Conservation (phyloP, 2,329 filamentous ascomycete genomes). For the Aspergillaceae sp. region DNA sequence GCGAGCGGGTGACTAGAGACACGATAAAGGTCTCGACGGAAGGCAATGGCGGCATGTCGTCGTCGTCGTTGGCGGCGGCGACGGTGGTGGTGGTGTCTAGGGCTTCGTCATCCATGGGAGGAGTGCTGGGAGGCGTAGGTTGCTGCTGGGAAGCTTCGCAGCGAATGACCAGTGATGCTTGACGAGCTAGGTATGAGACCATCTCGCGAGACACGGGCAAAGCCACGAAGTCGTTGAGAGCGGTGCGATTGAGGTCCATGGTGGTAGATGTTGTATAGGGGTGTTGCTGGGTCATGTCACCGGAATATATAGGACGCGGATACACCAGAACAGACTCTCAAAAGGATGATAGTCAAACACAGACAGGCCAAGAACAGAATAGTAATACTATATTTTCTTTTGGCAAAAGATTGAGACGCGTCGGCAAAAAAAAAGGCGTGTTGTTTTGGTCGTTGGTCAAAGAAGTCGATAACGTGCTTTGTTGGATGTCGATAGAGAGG, state of each 20-base stretch:
- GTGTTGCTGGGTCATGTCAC: not conserved
- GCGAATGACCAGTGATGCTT: constrained; percentile 41
- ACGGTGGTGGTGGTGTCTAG: constrained; percentile 5
- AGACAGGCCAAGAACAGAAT: too few species aligned
- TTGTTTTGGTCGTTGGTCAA: too few species aligned
- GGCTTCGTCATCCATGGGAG: constrained; percentile 40
- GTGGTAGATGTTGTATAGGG: constrained; percentile 1
- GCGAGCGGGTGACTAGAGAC: constrained; percentile 81
- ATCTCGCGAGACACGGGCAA: constrained; percentile 41
- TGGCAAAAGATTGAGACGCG: too few species aligned
- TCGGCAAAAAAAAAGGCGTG: too few species aligned
- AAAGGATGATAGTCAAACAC: too few species aligned
- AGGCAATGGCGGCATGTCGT: constrained; percentile 50
- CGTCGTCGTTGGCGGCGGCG: too few species aligned
- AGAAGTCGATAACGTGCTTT: not conserved
- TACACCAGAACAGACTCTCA: too few species aligned
- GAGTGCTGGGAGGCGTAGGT: constrained; percentile 53
- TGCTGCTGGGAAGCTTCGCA: constrained; percentile 44
- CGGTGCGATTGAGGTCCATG: constrained; percentile 13
- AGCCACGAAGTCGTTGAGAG: constrained; percentile 41
- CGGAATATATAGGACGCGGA: not conserved
- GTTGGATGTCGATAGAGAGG: not conserved
- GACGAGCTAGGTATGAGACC: constrained; percentile 39
- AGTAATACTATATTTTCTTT: too few species aligned
- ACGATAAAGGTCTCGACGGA: constrained; percentile 85